Evolutionary conservation across 1,139 yeast genomes (phyloP).

Genomic region (Arxiozyma slooffiae): DNA sequence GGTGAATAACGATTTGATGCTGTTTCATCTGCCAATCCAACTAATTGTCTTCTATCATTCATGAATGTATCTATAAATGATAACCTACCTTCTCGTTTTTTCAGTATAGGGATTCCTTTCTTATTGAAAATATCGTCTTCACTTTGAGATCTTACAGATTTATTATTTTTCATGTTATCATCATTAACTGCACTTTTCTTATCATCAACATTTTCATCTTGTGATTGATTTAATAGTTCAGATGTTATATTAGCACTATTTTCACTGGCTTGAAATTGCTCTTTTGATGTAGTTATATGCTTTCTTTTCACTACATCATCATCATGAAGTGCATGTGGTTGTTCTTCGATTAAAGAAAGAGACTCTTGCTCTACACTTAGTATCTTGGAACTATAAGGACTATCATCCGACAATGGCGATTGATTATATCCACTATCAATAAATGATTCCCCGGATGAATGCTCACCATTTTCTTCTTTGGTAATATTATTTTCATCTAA

Average conservation of each 20-base stretch:
- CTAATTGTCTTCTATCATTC: constrained; percentile 8
- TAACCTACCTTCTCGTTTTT: constrained; percentile 5
- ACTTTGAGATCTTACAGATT: background rate
- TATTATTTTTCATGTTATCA: background rate
- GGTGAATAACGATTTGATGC: constrained; percentile 4
- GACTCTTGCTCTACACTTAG: constrained; percentile 5
- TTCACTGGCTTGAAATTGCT: constrained; percentile 3
- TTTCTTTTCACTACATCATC: constrained; percentile 1
- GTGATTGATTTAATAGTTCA: background rate
- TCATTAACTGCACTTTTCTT: constrained; percentile 1
- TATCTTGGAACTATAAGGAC: constrained; percentile 4
- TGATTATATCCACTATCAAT: background rate
- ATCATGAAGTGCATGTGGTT: constrained; percentile 7
- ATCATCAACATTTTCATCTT: background rate
- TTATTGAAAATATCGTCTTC: background rate
- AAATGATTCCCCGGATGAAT: background rate
- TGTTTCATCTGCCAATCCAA: constrained; percentile 5
- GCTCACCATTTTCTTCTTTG: background rate
- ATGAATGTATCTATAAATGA: constrained; percentile 13
- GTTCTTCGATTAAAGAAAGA: constrained; percentile 7
- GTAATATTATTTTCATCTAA: background rate
- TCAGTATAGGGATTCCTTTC: constrained; percentile 9
- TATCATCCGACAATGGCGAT: background rate
- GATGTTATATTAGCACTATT: background rate
- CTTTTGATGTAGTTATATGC: constrained; percentile 3